A percentile compares a stretch with the other conserved stretches of the same genome.
Conservation (phyloP, 1,139 yeast genomes). For the Saccharomyces pastorianus region DNA sequence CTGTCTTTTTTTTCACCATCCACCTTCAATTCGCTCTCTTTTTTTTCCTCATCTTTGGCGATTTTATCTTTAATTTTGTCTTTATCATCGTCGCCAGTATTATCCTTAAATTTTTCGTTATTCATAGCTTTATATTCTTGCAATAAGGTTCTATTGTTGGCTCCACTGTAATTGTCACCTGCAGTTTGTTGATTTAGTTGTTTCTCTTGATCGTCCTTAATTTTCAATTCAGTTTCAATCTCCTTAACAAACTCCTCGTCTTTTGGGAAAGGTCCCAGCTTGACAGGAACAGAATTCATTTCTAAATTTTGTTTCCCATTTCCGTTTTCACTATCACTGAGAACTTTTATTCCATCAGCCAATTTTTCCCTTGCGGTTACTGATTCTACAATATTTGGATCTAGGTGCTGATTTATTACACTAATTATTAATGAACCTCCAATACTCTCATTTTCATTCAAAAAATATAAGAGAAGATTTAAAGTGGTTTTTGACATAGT, state of each 20-base stretch:
- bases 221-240: conserved; percentile 72
- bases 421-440: conserved; percentile 88
- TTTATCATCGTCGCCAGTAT: conserved; percentile 2
- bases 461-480: conserved; percentile 72
- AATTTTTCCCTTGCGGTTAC: conserved; percentile 26
- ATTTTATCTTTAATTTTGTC: conserved; percentile 5
- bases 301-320: conserved; percentile 39
- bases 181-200: conserved; percentile 13
- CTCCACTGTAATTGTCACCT: neutral
- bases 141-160: conserved; percentile 32
- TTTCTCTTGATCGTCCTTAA: conserved; percentile 52
- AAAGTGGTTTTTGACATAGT: conserved; percentile 78
- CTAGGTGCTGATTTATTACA: conserved; percentile 76
- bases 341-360: conserved; percentile 28
- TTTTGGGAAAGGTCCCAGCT: conserved; percentile 73
- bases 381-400: conserved; percentile 45
- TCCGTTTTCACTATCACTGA: conserved; percentile 50
- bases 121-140: conserved; percentile 42
- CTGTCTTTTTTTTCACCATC: conserved; percentile 35
- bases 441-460: conserved; percentile 85
- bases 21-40: conserved; percentile 6
- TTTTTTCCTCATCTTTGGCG: conserved; percentile 28
- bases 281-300: conserved; percentile 62
- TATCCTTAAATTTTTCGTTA: conserved; percentile 17
- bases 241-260: conserved; percentile 83